Evolutionary conservation across 441 rosid species (phyloP), one percentile per base, ranked within the genome.

Genomic region (Aleurites moluccanus): DNA sequence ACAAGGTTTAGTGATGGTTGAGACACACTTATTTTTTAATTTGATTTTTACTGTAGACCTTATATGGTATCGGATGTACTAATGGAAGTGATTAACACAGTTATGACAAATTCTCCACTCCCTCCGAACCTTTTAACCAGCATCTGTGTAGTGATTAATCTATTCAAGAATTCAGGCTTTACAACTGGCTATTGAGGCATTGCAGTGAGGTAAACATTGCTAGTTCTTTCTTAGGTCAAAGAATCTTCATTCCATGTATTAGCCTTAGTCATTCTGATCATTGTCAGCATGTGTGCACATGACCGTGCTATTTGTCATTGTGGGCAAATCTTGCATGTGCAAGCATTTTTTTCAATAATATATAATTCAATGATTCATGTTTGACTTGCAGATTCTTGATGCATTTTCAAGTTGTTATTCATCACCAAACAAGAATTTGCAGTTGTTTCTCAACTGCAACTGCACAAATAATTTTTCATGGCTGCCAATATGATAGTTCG

Each of bases 391-490:
- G 99, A 89, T 96, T 85, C 93, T 96, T 72, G 98, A 92, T 87
- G 90, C 87, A 20, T 92, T 88, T 85, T 92, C 98, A 47, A 92
- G 76, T 79, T 91, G 80, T 77, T 90, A 68, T 82, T 80, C 97
- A 74, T 92, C 95, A 77, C 85, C 90, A 66, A 94, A 96, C 82
- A 96, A 94, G 90, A 92, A 90, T 78, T 69, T 94, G 87, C 98
- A 87, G 84, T 76, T 96, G 85, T 87, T 82, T 75, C 62, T 64
- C 71, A 47, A 59, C 23, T n/a, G n/a, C n/a, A n/a, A n/a, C n/a
- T n/a, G 60, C 15, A 68, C 72, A 44, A 3, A n/a, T 47, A 57
- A 50, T n/a, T 42, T 4, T 35, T 42, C n/a, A n/a, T n/a, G 33
- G 1, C n/a, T 20, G 30, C 42, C 15, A 2, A 45, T 44, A 65